Base-by-base conservation (phyloP, 257 asterid genomes). In the Nicotiana tabacum region DNA sequence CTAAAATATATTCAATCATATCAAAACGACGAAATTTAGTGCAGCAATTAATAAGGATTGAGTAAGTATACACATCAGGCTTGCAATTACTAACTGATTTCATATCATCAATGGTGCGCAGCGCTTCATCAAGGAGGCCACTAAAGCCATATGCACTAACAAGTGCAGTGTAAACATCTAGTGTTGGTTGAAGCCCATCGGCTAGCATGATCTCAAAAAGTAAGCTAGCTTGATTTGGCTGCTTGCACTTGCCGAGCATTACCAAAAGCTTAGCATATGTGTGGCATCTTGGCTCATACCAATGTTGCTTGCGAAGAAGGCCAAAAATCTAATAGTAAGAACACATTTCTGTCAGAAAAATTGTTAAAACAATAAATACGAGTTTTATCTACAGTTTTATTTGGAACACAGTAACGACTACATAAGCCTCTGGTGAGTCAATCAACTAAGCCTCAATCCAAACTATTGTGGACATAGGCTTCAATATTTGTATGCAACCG, bases 201-300 rank as follows among this genome's bases (percentile, higher is more conserved):
- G 89, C 82, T 16, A 83, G 84, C 94, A 96, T 88, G 80, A 84
- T 82, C 83, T 94, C 97, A 32, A 92, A 92, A 46, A 96, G 93
- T 68, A 94, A 77, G 82, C 83, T 84, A 80, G 98, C 96, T 82
- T 92, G 89, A 81, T 87, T 83, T 58, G 98, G 92, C 88, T 91
- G 94, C 88, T 87, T 90, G 91, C 97, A 91, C 86, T 92, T 96
- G 61, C 98, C 97, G n/a, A 96, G 95, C 99, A 94, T 93, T 67
- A 92, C 93, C 82, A 94, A 83, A 57, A 96, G 85, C 90, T 91
- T 94, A 10, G 95, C 81, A 85, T 94, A 96, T 18, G 98, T 91
- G 85, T 88, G 94, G 67, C 89, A 61, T 88, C 92, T 88, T 32
- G 98, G 93, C 86, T 89, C 90, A 66, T 96, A 96, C 99, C 98